Evolutionary conservation across 495 filamentous ascomycete genomes (phyloP).

Genomic region (Aspergillus funiculosus): DNA sequence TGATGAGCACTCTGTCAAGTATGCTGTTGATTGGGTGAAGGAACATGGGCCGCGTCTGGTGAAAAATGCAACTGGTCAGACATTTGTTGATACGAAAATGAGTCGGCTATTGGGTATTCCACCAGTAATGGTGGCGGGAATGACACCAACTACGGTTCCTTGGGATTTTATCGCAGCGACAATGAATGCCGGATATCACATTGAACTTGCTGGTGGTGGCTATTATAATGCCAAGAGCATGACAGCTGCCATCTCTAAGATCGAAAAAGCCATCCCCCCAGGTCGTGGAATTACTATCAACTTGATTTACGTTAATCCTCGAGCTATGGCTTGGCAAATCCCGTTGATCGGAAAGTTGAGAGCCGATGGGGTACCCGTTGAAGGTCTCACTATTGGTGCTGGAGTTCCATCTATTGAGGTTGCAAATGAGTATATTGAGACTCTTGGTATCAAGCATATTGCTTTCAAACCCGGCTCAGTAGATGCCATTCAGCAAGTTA

Average conservation of each 20-base stretch:
- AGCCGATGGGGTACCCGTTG: conserved; percentile 83
- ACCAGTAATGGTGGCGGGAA: conserved; percentile 88
- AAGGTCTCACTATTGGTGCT: conserved; percentile 90
- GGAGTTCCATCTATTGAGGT: conserved; percentile 93
- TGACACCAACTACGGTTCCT: conserved; percentile 90
- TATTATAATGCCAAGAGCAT: conserved; percentile 90
- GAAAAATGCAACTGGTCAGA: conserved; percentile 78
- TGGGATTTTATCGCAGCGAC: conserved; percentile 96
- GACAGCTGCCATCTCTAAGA: conserved; percentile 83
- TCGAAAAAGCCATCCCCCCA: conserved; percentile 79
- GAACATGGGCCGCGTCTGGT: conserved; percentile 85
- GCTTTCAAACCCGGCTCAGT: conserved; percentile 90
- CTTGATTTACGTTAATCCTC: conserved; percentile 93
- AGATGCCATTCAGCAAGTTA: conserved; percentile 81
- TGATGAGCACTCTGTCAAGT: conserved; percentile 89
- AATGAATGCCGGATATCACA: conserved; percentile 92
- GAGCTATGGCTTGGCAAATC: conserved; percentile 97
- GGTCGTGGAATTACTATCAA: conserved; percentile 93
- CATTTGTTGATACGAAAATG: conserved; percentile 97
- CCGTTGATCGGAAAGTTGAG: conserved; percentile 80
- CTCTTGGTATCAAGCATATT: conserved; percentile 90
- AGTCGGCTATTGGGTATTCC: conserved; percentile 84
- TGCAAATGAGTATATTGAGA: conserved; percentile 88
- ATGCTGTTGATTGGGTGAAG: conserved; percentile 96
- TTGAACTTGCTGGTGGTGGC: conserved; percentile 85